These are phyloP conservation scores for Termitomyces sp. DNA, from an alignment of 768 basidiomycete genomes.

Conservation along the genomic window DNA sequence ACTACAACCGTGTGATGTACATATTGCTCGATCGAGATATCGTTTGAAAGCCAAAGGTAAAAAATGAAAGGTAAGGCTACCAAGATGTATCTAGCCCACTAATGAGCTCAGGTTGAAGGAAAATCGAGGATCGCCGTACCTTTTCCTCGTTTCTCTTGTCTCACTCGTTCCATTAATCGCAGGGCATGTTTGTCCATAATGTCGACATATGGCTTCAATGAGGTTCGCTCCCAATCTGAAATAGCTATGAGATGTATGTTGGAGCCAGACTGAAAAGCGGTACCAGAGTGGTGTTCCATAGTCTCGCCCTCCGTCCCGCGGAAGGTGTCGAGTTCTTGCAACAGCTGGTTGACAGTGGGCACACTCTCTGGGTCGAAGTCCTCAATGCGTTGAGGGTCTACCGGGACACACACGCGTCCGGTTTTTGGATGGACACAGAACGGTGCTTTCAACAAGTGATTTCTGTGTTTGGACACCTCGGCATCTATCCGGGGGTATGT, in stretches of 20 bases:
- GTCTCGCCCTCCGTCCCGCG: conserved; percentile 24
- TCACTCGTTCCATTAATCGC: conserved; percentile 52
- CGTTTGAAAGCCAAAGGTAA: background rate
- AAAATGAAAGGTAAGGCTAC: conserved; percentile 14
- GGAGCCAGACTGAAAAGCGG: background rate
- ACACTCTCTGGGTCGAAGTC: conserved; percentile 82
- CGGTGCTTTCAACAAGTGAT: conserved; percentile 96
- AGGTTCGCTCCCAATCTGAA: conserved; percentile 82
- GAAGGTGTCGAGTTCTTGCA: conserved; percentile 67
- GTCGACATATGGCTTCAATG: conserved; percentile 85
- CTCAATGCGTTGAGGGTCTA: conserved; percentile 73
- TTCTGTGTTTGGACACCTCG: conserved; percentile 95
- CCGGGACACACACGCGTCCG: conserved; percentile 91
- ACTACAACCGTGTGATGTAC: background rate
- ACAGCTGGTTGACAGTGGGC: conserved; percentile 82
- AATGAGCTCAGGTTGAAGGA: background rate
- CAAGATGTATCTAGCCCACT: conserved; percentile 26
- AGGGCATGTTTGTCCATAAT: conserved; percentile 76
- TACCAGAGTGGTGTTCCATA: conserved; percentile 50
- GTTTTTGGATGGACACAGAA: conserved; percentile 98
- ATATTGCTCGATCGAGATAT: background rate
- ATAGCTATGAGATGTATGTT: background rate
- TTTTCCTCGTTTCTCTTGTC: conserved; percentile 43
- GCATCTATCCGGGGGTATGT: conserved; percentile 96
- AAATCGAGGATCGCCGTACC: conserved; percentile 21